phyloP scores from a whole-genome alignment of 139 green algal genomes.

The Axilococcus clingmanii region DNA sequence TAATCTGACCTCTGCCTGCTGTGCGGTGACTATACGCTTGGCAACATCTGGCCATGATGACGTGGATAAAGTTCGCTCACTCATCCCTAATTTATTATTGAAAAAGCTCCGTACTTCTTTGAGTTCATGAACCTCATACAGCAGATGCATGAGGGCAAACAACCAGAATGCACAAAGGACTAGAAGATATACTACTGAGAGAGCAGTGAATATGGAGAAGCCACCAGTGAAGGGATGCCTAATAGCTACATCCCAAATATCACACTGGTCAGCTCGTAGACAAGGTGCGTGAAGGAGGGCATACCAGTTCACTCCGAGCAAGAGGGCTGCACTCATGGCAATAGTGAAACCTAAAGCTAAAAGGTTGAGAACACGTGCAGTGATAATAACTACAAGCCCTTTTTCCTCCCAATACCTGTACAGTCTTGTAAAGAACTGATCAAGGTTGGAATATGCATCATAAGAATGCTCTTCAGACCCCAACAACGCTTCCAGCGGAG shows the following conservation, averaged over 20 bases:
- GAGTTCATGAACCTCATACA: slow-evolving; percentile 42
- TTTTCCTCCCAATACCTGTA: slow-evolving; percentile 80
- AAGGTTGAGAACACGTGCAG: slow-evolving; percentile 69
- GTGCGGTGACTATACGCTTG: slow-evolving; percentile 58
- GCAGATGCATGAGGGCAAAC: slow-evolving; percentile 34
- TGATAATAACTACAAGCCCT: slow-evolving; percentile 56
- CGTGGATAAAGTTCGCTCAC: slow-evolving; percentile 50
- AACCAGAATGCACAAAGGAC: slow-evolving; percentile 51
- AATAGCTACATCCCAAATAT: slow-evolving; percentile 43
- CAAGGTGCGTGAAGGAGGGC: slow-evolving; percentile 37
- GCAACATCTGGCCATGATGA: slow-evolving; percentile 84
- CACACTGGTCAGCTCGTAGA: slow-evolving; percentile 44
- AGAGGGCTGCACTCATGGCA: slow-evolving; percentile 68
- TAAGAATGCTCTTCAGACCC: slow-evolving; percentile 32
- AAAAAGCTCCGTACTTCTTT: slow-evolving; percentile 55
- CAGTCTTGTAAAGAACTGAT: slow-evolving; percentile 69
- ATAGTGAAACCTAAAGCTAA: slow-evolving; percentile 85
- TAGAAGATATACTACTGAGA: slow-evolving; percentile 59
- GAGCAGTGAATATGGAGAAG: slow-evolving; percentile 30
- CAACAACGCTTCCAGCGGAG: no score
- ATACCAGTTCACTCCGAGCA: slow-evolving; percentile 86
- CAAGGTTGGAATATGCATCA: slow-evolving; percentile 64
- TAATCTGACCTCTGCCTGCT: slow-evolving; percentile 65
- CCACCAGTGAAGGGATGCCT: slow-evolving; percentile 26
- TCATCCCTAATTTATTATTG: slow-evolving; percentile 57